These are phyloP conservation scores for Sinapis alba DNA, from an alignment of 441 rosid genomes.

Conservation along the genomic window DNA sequence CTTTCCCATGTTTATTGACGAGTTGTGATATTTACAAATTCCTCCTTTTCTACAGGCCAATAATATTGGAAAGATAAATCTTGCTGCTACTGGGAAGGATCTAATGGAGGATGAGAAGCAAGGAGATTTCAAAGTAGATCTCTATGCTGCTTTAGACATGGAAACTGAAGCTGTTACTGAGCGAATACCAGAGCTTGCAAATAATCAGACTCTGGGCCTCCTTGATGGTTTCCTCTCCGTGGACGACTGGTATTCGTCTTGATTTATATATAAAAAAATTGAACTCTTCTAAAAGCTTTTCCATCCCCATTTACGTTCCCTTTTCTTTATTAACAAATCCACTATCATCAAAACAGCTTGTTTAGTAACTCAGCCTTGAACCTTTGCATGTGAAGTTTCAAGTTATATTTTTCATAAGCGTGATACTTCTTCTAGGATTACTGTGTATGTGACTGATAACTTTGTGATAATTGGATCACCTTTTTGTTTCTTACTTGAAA, in stretches of 20 bases:
- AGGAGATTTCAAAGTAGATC: constrained; percentile 95
- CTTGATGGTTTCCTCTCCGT: constrained; percentile 94
- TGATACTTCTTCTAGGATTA: constrained; percentile 17
- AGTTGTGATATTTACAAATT: constrained; percentile 6
- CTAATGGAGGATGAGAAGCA: constrained; percentile 99
- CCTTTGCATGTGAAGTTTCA: constrained; percentile 16
- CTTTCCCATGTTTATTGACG: constrained; percentile 16
- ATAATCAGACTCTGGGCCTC: constrained; percentile 93
- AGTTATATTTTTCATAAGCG: constrained; percentile 15
- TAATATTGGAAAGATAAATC: constrained; percentile 98
- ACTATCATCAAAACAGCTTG: constrained; percentile 18
- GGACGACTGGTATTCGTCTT: constrained; percentile 81
- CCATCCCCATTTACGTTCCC: constrained; percentile 10
- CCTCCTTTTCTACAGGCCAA: constrained; percentile 67
- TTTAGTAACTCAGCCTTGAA: constrained; percentile 20
- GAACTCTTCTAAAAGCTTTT: constrained; percentile 11
- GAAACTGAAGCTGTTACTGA: constrained; percentile 92
- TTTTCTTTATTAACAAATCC: constrained; percentile 17
- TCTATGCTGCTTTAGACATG: constrained; percentile 91
- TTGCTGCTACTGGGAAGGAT: constrained; percentile 99
- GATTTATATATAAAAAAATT: neutral
- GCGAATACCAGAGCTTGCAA: constrained; percentile 80
- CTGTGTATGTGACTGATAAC: neutral
- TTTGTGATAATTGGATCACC: constrained; percentile 6
- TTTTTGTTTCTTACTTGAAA: constrained; percentile 23